Base-by-base conservation (phyloP, 106 monocot species). In the Triglochin maritima region DNA sequence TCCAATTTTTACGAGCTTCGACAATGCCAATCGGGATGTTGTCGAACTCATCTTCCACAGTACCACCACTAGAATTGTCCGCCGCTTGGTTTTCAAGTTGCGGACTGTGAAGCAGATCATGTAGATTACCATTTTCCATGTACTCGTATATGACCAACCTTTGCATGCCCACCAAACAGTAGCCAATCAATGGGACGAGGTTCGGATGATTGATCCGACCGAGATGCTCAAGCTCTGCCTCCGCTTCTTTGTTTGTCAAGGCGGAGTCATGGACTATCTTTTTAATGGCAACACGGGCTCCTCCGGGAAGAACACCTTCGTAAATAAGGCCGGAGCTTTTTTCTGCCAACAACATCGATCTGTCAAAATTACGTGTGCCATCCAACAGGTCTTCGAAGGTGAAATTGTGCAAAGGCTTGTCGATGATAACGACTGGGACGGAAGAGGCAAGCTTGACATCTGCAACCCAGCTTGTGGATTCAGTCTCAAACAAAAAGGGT, bases 71-170 rank as follows among this genome's bases (percentile, higher is more conserved):
- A 62, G 71, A 29, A 79, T 78, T 49, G 74, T 77, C 59, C 17
- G 61, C 13, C 11, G 89, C 86, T 89, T 89, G 82, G 50, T 86
- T 83, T 60, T 88, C 85, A 5, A 85, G 71, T 12, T 81, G 84
- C 14, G 82, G 45, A 47, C 83, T 83, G 43, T 94, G 89, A 9
- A 94, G 79, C 12, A 94, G 74, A 61, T 87, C 80, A 60, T 90
- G 87, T 50, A 94, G 72, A 69, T 85, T 94, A 8, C 94, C 94
- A 43, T 94, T 87, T 75, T 94, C 87, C 94, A 94, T 94, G 68
- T 87, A 90, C 17, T 94, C 94, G 12, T 87, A 90, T 13, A 94
- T 78, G 0, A 86, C 83, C 9, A 94, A 90, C 59, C 84, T 82
- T 62, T 90, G 90, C 16, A 80, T 82, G 16, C 94, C 94, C 0